Evolutionary conservation across 257 asterid genomes (phyloP), one percentile per base, ranked within the genome.

Genomic region (Echium plantagineum): DNA sequence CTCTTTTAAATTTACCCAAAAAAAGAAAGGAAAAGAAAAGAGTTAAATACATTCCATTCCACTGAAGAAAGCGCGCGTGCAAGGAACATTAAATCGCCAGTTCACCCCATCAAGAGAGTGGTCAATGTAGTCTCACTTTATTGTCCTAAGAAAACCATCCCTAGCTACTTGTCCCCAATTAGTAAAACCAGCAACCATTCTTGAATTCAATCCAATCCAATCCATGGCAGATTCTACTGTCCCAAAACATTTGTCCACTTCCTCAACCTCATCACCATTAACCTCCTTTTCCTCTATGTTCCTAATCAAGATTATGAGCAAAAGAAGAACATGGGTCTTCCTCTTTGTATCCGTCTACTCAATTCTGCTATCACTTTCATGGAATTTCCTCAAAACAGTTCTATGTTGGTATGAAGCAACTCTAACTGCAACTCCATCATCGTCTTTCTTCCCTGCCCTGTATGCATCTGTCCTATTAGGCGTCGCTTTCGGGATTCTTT

Each of bases 391-490:
- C 21, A 57, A 65, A 57, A 18, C 69, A 16, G 51, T 57, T 2
- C 28, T 65, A 15, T 42, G 58, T 42, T 63, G 46, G 76, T 60
- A 72, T 60, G 72, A 72, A 51, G 3, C 66, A 38, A 31, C 66
- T 35, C 66, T 72, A 8, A 19, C 65, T 52, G 15, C 71, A 21
- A 21, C 53, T 3, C 24, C 55, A 15, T 60, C 69, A 22, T 22
- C 65, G 30, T 46, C 62, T 16, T 21, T 51, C n/a, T 61, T 90
- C 3, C 69, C 86, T 15, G 96, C 87, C 24, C 46, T 90, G 12
- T 90, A 84, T 73, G 94, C 94, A 10, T 83, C 97, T 1, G 75
- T 72, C 22, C 66, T 80, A 0, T 63, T 90, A 35, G 97, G 97
- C 2, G 32, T 71, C 19, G 82, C 90, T 15, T 90, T 90, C 66